These are phyloP conservation scores for Sphenostylis stenocarpa DNA, from an alignment of 306 rosid genomes.

Conservation along the genomic window DNA sequence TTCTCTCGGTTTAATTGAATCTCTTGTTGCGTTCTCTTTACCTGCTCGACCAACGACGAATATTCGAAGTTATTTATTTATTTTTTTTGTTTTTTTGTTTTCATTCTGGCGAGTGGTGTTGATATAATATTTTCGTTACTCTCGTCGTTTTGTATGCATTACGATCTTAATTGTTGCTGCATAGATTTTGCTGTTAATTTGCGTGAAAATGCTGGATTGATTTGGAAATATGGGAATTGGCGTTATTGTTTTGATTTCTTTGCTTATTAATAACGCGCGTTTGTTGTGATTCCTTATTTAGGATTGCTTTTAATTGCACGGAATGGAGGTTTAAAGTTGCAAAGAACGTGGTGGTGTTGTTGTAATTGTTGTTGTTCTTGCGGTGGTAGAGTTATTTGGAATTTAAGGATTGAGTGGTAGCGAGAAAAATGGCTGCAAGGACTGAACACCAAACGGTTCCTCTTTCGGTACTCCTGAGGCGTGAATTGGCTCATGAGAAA, in stretches of 20 bases:
- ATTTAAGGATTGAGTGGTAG: slow-evolving; percentile 14
- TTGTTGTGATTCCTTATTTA: slow-evolving; percentile 28
- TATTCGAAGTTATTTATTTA: not conserved
- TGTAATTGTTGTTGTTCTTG: not conserved
- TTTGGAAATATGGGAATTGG: not conserved
- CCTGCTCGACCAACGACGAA: slow-evolving; percentile 13
- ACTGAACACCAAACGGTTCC: slow-evolving; percentile 84
- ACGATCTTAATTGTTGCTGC: slow-evolving; percentile 14
- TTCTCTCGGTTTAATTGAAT: not conserved
- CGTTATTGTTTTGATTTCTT: not conserved
- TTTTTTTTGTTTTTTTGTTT: not conserved
- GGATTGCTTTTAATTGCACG: slow-evolving; percentile 31
- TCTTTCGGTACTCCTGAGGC: slow-evolving; percentile 87
- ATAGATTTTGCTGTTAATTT: slow-evolving; percentile 29
- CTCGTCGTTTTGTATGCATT: not conserved
- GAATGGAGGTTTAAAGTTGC: slow-evolving; percentile 23
- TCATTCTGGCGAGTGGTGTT: not conserved
- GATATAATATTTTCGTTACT: not conserved
- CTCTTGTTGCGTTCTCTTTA: not conserved
- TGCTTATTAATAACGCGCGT: slow-evolving; percentile 3
- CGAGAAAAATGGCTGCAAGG: slow-evolving; percentile 63
- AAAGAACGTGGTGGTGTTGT: not conserved
- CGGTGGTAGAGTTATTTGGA: not conserved
- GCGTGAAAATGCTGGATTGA: slow-evolving; percentile 13
- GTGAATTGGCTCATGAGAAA: slow-evolving; percentile 87